Percentiles rank a stretch among this genome's conserved stretches.
Evolutionary conservation across 495 filamentous ascomycete species (phyloP).

Genomic region (Talaromyces nanjingensis): DNA sequence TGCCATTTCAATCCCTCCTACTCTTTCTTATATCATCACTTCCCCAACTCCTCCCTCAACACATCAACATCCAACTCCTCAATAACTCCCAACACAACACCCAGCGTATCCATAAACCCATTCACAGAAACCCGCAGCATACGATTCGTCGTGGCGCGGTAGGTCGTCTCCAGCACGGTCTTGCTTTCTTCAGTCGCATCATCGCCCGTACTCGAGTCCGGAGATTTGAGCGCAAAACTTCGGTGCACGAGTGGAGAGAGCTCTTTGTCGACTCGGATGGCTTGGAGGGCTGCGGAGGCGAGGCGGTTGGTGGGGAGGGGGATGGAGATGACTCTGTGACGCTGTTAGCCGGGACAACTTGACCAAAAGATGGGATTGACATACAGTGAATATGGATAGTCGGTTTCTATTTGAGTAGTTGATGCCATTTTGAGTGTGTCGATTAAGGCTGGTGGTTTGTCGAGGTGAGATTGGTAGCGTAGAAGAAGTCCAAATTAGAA

Average conservation of each 20-base stretch:
- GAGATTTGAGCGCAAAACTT: conserved; percentile 49
- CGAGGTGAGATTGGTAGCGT: background rate
- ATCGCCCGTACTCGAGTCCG: conserved; percentile 15
- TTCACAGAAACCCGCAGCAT: conserved; percentile 97
- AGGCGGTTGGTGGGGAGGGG: conserved; percentile 80
- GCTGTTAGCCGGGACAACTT: conserved; percentile 10
- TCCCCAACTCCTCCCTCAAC: conserved; percentile 27
- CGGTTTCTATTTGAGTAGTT: conserved; percentile 14
- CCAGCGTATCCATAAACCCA: conserved; percentile 90
- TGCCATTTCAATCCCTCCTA: background rate
- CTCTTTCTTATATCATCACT: background rate
- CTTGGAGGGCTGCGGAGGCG: conserved; percentile 65
- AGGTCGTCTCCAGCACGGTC: conserved; percentile 64
- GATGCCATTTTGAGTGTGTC: background rate
- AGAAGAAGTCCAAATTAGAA: background rate
- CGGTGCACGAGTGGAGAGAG: conserved; percentile 77
- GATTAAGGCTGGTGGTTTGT: background rate
- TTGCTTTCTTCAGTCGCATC: conserved; percentile 31
- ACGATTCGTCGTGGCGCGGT: conserved; percentile 84
- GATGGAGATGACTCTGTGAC: conserved; percentile 62
- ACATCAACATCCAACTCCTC: conserved; percentile 85
- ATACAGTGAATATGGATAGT: conserved; percentile 71
- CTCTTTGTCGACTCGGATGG: conserved; percentile 81
- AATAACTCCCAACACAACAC: conserved; percentile 78
- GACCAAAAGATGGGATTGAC: conserved; percentile 5